Percentiles rank a stretch among this genome's conserved stretches.
Evolutionary conservation across 805 yeast genomes (phyloP).

Genomic region (Candida pseudofarinosa): DNA sequence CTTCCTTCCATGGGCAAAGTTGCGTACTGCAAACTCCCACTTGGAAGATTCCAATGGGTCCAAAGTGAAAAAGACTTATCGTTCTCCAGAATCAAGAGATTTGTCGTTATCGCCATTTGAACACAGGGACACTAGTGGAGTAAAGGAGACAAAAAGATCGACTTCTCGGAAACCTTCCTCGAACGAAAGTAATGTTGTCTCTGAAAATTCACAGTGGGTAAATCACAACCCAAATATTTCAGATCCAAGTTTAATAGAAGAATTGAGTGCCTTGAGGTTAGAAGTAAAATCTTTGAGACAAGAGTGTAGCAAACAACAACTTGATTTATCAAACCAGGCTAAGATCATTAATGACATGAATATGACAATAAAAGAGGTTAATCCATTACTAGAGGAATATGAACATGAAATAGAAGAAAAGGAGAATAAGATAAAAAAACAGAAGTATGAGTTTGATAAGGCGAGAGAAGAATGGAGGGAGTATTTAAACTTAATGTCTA

Average conservation of each 20-base stretch:
- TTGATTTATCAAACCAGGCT: constrained; percentile 39
- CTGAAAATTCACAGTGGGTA: background rate
- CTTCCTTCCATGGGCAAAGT: constrained; percentile 58
- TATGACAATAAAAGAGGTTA: constrained; percentile 45
- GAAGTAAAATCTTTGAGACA: constrained; percentile 13
- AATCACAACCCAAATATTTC: background rate
- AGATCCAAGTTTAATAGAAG: background rate
- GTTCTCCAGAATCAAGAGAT: background rate
- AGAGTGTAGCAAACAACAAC: constrained; percentile 19
- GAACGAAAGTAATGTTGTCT: background rate
- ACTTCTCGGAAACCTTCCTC: background rate
- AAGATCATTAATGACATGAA: constrained; percentile 47
- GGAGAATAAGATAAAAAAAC: constrained; percentile 46
- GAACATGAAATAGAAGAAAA: constrained; percentile 39
- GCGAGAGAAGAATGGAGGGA: constrained; percentile 59
- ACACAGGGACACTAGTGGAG: background rate
- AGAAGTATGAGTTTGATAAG: constrained; percentile 44
- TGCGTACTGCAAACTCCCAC: constrained; percentile 31
- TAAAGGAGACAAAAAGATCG: background rate
- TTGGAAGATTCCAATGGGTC: constrained; percentile 7
- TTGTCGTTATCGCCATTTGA: background rate
- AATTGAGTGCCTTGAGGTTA: background rate
- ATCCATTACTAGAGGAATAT: constrained; percentile 44
- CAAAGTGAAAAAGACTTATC: background rate
- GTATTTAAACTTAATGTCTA: constrained; percentile 52